Evolutionary conservation across 805 yeast species (phyloP), one percentile per base, ranked within the genome.

Genomic region (Saturnispora sanitii): DNA sequence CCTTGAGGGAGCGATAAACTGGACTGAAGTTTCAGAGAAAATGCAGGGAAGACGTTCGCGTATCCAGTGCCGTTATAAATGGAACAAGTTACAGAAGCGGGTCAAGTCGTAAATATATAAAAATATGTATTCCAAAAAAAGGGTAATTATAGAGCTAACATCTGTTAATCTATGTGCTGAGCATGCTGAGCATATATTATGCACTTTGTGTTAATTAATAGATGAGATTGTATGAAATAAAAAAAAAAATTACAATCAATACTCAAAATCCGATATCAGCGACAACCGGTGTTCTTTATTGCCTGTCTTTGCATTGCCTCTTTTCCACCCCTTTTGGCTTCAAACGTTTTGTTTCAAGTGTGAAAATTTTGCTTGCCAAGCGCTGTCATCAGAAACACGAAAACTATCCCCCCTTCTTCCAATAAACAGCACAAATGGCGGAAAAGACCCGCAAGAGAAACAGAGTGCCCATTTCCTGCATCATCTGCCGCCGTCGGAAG

Each of bases 21-120:
- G 97, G 96, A 88, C 96, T 0, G 65, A 77, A 4, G 94, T 90
- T 3, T 79, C 90, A 53, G 97, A 90, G 56, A 66, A 73, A 37
- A 86, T 90, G 94, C 79, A 84, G 26, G 96, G 96, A 3, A 67
- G 76, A 2, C 71, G 97, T 46, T 82, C 95, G 1, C 70, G 97
- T 50, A 88, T 90, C 48, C 97, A 90, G 61, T 88, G 96, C 58
- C 74, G 97, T 44, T 90, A 90, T 61, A 90, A 90, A 57, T 90
- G 96, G 96, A 82, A 82, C 55, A 90, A 88, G 61, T 54, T 87
- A 5, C 61, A 78, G 40, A 79, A 76, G 52, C 66, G 82, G 44
- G 81, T 79, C 46, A 71, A 74, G 1, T 49, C 61, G 15, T 57
- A 56, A 12, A 62, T 25, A 25, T 25, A 8, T 12, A 25, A 25